Evolutionary conservation across 1,284 basidiomycete genomes (phyloP), one percentile per base, ranked within the genome.

Genomic region (Sphagnurus paluster): DNA sequence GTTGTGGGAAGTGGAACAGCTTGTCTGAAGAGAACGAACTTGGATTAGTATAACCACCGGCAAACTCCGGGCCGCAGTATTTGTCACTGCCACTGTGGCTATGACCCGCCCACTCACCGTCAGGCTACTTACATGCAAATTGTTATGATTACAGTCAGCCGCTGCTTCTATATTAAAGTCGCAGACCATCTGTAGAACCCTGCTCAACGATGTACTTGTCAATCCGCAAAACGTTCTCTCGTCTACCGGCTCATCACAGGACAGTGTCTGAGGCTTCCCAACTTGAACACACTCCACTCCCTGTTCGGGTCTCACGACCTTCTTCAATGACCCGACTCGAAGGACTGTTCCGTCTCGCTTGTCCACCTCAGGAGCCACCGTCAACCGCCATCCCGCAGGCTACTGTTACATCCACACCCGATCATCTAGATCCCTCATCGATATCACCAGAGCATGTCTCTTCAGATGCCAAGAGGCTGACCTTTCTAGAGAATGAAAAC

Each of bases 401-500:
- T 30, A 34, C 40, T 42, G 29, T 13, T 19, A 16, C 23, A 5
- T 14, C n/a, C 14, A 5, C 11, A 4, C 17, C 24, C 21, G 16
- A 14, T 14, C 4, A 14, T 17, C 17, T n/a, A n/a, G 19, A 29
- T 3, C 38, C 16, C 20, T 5, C 5, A 23, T 23, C 17, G 4
- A 39, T 32, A 9, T 16, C n/a, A 1, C 4, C 29, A 28, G 39
- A 16, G 24, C 37, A 37, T 30, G 28, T 17, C 20, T 7, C 57
- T 11, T 49, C 53, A 43, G 53, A 53, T 13, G 38, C 57, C 24
- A 50, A 55, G 41, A 43, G 53, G 20, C 54, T 57, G 24, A 46
- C 64, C 20, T 32, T 39, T 19, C 55, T 69, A 32, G 56, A 63
- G 42, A 52, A 44, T 10, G 62, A 65, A 39, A 64, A 64, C 36